Base-by-base conservation (phyloP, 2,329 filamentous ascomycete genomes). In the Penicillium sp. region DNA sequence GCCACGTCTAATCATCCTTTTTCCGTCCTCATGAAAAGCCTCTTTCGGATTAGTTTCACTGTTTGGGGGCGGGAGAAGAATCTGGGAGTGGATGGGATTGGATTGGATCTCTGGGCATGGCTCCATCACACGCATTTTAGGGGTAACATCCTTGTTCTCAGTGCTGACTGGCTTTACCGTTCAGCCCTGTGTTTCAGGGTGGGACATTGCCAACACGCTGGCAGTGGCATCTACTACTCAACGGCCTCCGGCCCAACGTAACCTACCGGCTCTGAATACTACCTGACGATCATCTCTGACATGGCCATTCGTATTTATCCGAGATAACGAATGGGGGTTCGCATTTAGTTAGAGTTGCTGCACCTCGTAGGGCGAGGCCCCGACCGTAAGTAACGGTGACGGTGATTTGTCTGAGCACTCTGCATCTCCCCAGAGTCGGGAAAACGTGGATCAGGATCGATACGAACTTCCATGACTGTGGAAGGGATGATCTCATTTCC, bases 111-210 rank as follows among this genome's bases (percentile, higher is more conserved):
- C 10, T 26, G 47, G n/a, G 7, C n/a, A 27, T 16, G 24, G 31
- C 45, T 35, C 52, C 56, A 52, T 60, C 58, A 62, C 54, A 42
- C 45, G 31, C 44, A 22, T 26, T 5, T 19, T 31, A 27, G 27
- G 31, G 21, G 45, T 26, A 16, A 55, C 4, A 54, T 24, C 48
- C 53, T 49, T 26, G 29, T 56, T 53, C 51, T 52, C 10, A 47
- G 21, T 39, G 47, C 45, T 60, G 16, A 62, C 55, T 62, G 60
- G 60, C 46, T 52, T 19, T 11, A 29, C 22, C 37, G 21, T 5
- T 54, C 60, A 58, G 57, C 54, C 56, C 39, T 58, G 53, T 49
- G 57, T 62, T 62, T 62, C 60, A 60, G n/a, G 39, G 43, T 54
- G 29, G 43, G 33, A 55, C 49, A 29, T 47, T 22, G 19, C 35